Evolutionary conservation across 2,329 filamentous ascomycete species (phyloP).

Genomic region (Ciborinia camelliae): DNA sequence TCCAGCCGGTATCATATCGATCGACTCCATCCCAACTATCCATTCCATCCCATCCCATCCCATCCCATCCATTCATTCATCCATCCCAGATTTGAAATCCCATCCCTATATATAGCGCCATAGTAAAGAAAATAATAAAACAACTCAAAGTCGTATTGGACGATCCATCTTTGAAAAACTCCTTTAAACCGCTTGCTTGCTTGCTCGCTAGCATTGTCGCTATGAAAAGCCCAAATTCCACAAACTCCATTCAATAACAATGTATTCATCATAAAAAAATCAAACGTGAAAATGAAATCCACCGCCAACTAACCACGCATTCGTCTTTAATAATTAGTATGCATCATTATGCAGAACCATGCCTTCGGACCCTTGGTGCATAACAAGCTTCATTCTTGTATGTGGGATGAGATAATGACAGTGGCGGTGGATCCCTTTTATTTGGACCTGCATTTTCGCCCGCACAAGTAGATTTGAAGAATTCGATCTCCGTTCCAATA

Average conservation of each 20-base stretch:
- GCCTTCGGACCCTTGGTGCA: constrained; percentile 16
- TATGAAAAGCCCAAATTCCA: constrained; percentile 1
- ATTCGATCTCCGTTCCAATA: constrained; percentile 4
- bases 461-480: constrained; percentile 2
- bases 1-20: background rate
- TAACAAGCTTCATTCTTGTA: constrained; percentile 9
- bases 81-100: background rate
- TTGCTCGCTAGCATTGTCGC: background rate
- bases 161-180: constrained; percentile 12
- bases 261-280: constrained; percentile 8
- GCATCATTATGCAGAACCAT: background rate
- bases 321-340: constrained; percentile 9
- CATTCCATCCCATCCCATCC: too few relatives aligned
- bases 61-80: too few relatives aligned
- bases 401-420: constrained; percentile 4
- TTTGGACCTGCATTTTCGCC: constrained; percentile 10
- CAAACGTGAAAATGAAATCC: constrained; percentile 4
- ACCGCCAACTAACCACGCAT: constrained; percentile 6
- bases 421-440: constrained; percentile 9
- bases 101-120: background rate
- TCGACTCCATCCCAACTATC: background rate
- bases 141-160: constrained; percentile 2
- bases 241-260: constrained; percentile 7
- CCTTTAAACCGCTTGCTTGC: background rate
- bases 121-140: background rate